A percentile compares a stretch with the other conserved stretches of the same genome.
Conservation (phyloP, 805 yeast genomes). For the Scheffersomyces lignosus region DNA sequence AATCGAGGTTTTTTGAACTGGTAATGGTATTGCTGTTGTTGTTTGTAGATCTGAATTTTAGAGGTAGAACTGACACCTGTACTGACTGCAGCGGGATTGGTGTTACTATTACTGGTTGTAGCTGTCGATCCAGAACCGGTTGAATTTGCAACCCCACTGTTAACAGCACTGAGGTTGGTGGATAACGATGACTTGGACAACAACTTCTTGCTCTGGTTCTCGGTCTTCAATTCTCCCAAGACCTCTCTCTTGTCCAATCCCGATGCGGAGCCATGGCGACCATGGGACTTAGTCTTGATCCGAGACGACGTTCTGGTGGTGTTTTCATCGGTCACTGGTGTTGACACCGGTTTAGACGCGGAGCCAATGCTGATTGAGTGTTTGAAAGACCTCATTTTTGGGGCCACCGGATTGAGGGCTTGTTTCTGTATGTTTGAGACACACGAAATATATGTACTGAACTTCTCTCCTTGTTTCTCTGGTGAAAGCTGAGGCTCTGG, state of each 20-base stretch:
- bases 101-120: slow-evolving; percentile 5
- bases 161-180: neutral
- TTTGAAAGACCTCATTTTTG: slow-evolving; percentile 8
- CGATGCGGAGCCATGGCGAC: slow-evolving; percentile 1
- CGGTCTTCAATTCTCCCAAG: slow-evolving; percentile 23
- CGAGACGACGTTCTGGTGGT: slow-evolving; percentile 4
- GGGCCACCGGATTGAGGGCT: too few species aligned
- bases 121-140: neutral
- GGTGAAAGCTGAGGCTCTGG: too few species aligned
- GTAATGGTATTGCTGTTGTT: slow-evolving; percentile 10
- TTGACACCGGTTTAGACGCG: neutral
- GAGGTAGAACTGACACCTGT: slow-evolving; percentile 9
- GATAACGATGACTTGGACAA: slow-evolving; percentile 1
- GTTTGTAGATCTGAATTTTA: slow-evolving; percentile 19
- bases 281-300: neutral
- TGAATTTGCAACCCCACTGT: too few species aligned
- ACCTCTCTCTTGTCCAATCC: slow-evolving; percentile 22
- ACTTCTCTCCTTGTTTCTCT: too few species aligned
- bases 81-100: slow-evolving; percentile 5
- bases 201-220: slow-evolving; percentile 1
- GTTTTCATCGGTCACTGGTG: slow-evolving; percentile 7
- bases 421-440: too few species aligned
- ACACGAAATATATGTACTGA: too few species aligned
- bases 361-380: neutral
- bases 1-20: slow-evolving; percentile 23